These are phyloP conservation scores for Glomus cerebriforme DNA, from an alignment of 192 early-diverging fungal species.

Conservation along the genomic window DNA sequence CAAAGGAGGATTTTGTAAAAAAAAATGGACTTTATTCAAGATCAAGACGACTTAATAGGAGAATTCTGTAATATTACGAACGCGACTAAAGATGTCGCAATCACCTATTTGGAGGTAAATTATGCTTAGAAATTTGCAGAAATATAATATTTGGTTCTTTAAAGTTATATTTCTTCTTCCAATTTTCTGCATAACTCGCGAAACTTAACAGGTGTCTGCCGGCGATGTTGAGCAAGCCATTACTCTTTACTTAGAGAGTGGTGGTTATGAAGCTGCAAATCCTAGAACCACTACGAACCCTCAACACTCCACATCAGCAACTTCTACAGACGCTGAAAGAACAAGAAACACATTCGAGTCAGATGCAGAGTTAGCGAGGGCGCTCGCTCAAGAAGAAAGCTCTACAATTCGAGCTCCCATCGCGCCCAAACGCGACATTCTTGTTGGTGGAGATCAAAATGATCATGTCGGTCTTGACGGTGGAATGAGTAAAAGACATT, in stretches of 20 bases:
- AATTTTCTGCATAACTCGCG: background rate
- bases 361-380: constrained; percentile 54
- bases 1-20: background rate
- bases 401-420: constrained; percentile 77
- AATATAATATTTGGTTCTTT: background rate
- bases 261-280: constrained; percentile 43
- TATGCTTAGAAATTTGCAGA: background rate
- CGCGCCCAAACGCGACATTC: constrained; percentile 75
- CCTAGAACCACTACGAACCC: constrained; percentile 2
- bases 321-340: constrained; percentile 21
- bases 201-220: constrained; percentile 51
- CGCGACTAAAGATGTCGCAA: constrained; percentile 69
- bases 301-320: constrained; percentile 31
- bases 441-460: constrained; percentile 57
- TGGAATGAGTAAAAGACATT: constrained; percentile 27
- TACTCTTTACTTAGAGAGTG: constrained; percentile 82
- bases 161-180: background rate
- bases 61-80: constrained; percentile 71
- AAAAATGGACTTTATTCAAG: background rate
- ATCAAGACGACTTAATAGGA: background rate
- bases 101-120: constrained; percentile 67
- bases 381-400: constrained; percentile 51
- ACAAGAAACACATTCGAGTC: constrained; percentile 37
- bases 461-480: background rate
- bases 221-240: constrained; percentile 77